Percentiles rank a stretch among this genome's conserved stretches.
Evolutionary conservation across 2,329 filamentous ascomycete species (phyloP).

Genomic region (Colletotrichum cereale): DNA sequence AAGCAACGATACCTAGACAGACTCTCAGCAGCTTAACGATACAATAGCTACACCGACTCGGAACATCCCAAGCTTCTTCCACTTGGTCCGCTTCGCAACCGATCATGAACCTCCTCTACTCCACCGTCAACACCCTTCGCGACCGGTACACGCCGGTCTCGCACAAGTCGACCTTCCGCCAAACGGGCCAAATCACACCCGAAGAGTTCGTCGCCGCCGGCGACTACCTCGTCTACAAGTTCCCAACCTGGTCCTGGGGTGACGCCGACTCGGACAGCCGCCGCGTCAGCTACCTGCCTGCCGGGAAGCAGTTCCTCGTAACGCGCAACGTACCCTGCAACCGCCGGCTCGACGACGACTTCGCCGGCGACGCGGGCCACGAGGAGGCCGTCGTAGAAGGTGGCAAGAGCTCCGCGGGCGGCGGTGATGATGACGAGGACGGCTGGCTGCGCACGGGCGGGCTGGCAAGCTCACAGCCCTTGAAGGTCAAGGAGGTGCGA

Average conservation of each 20-base stretch:
- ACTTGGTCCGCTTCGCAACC: not conserved
- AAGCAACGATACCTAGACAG: conserved; percentile 6
- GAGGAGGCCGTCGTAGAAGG: conserved; percentile 85
- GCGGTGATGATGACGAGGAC: conserved; percentile 76
- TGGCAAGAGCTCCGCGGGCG: conserved; percentile 55
- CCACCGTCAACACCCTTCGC: conserved; percentile 90
- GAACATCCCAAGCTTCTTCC: not conserved
- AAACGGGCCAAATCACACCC: conserved; percentile 94
- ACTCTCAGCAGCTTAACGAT: not conserved
- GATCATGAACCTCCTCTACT: conserved; percentile 90
- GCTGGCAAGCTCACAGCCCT: conserved; percentile 78
- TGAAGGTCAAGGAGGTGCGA: conserved; percentile 83
- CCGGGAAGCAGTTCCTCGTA: conserved; percentile 94
- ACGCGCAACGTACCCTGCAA: conserved; percentile 96
- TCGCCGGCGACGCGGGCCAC: conserved; percentile 86
- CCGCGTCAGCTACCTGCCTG: conserved; percentile 83
- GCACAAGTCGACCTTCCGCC: conserved; percentile 92
- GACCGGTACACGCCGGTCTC: conserved; percentile 91
- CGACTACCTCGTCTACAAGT: conserved; percentile 99
- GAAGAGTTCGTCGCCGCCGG: conserved; percentile 97
- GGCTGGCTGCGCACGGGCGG: conserved; percentile 94
- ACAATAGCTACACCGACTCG: conserved; percentile 15
- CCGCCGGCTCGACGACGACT: conserved; percentile 90
- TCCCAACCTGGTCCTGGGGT: conserved; percentile 97
- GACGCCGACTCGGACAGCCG: conserved; percentile 86